These are phyloP conservation scores for Clonostachys rosea DNA, from an alignment of 2,329 filamentous ascomycete species.

Conservation along the genomic window DNA sequence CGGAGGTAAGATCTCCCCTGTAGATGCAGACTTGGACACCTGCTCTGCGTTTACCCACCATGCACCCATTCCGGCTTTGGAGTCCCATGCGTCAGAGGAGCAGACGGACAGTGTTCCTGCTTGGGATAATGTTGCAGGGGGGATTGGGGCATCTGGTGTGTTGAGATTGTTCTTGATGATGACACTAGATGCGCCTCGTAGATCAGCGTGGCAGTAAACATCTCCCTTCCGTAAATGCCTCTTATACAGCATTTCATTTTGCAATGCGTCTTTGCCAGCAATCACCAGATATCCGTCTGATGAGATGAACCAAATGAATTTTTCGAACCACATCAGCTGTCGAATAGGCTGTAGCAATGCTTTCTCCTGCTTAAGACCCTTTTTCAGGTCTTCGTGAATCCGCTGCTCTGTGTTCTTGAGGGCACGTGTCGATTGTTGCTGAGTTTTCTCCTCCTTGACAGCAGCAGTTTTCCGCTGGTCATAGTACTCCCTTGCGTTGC, in stretches of 20 bases:
- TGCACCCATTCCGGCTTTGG: constrained; percentile 90
- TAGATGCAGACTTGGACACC: constrained; percentile 78
- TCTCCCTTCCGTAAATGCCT: constrained; percentile 84
- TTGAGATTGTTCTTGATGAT: constrained; percentile 84
- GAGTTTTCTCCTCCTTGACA: constrained; percentile 82
- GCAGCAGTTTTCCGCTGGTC: constrained; percentile 82
- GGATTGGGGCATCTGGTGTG: constrained; percentile 78
- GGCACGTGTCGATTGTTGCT: constrained; percentile 74
- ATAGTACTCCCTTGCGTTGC: constrained; percentile 89
- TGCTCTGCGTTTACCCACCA: constrained; percentile 94
- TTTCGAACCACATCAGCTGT: constrained; percentile 91
- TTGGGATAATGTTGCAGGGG: constrained; percentile 86
- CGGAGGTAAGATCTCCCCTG: constrained; percentile 73
- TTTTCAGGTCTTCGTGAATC: constrained; percentile 79
- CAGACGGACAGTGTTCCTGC: constrained; percentile 82
- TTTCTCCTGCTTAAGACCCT: constrained; percentile 87
- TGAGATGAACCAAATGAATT: constrained; percentile 92
- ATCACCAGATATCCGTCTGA: constrained; percentile 93
- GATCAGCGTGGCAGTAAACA: constrained; percentile 85
- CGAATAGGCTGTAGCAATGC: constrained; percentile 78
- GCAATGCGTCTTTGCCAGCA: constrained; percentile 80
- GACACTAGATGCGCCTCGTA: constrained; percentile 78
- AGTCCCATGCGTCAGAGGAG: constrained; percentile 89
- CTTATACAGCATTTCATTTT: constrained; percentile 89
- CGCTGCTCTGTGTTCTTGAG: constrained; percentile 89